Base-by-base conservation (phyloP, 768 basidiomycete species). In the Kwoniella mangroviensis region DNA sequence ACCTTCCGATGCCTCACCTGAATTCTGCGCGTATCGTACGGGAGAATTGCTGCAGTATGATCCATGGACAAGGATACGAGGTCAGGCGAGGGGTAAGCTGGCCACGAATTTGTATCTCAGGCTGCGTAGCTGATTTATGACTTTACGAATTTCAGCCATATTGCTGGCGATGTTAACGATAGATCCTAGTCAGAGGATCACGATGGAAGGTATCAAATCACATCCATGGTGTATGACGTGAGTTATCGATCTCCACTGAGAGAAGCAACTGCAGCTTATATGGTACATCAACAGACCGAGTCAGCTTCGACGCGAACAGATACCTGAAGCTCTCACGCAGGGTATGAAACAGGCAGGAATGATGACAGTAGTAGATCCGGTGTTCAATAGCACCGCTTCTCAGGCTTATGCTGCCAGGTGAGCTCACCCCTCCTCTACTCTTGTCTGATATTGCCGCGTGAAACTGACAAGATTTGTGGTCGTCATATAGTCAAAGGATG, bases 151-250 rank as follows among this genome's bases (percentile, higher is more conserved):
- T 13, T 2, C 70, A 95, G 94, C 90, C 10, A 85, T 97, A 2
- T 84, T 98, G n/a, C 85, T 88, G 7, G 88, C 89, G 2, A 86
- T 97, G 80, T 83, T 96, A 28, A 88, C 89, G 2, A 82, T 95
- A 21, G 87, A 94, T 70, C 89, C 95, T 0, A 79, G 80, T 2
- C 81, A 87, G 56, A 87, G 95, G 17, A 85, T 92, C 80, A 90
- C 88, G 0, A 85, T 97, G 2, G 79, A 85, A 0, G 86, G 88
- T 34, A 84, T 89, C 3, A 83, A 83, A 45, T 75, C 82, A 7
- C 91, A 94, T 81, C 88, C 88, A 0, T 98, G 95, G 95, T 88
- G 87, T 66, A 85, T 86, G 65, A 88, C 89, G 92, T 90, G 81
- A 67, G 86, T 70, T 34, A 34, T 34, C 34, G 34, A 7, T 34